Evolutionary conservation across 1,284 basidiomycete genomes (phyloP), one percentile per base, ranked within the genome.

Genomic region (Cutaneotrichosporon mucoides): DNA sequence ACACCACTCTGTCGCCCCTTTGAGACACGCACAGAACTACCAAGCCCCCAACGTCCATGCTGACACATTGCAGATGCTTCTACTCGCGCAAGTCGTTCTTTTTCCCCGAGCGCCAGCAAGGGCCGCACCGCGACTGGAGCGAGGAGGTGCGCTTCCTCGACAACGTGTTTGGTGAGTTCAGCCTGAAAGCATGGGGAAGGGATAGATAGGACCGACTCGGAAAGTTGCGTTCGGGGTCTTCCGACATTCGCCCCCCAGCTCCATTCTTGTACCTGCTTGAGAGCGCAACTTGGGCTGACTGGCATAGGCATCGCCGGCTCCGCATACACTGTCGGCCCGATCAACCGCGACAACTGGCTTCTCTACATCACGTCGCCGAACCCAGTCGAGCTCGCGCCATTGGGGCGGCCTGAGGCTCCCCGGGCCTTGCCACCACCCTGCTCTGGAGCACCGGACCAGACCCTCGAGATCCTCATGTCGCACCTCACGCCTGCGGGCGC

Each of bases 21-120:
- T 24, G 24, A 24, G 24, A 24, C 24, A 24, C 24, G 24, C 24
- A 24, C 24, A 24, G 24, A 24, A 24, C 24, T 24, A 40, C 34
- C 24, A 36, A 12, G 10, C 3, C 24, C 44, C 45, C 12, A 24
- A 46, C 24, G 8, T 10, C n/a, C 4, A 49, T 36, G 46, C 56
- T 51, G 44, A 56, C 50, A 45, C 35, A 36, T 24, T 24, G 24
- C 54, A 72, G 72, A 51, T 81, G 89, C 78, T 99, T 99, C 82
- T 99, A 99, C 82, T 96, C 92, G 52, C 88, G 95, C 71, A 99
- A 99, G 80, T 89, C 89, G 9, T 99, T 99, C 85, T 98, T 99
- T 90, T 99, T 99, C 79, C 96, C 96, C 13, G 96, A 99, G 76
- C 86, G 90, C 48, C 96, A 99, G 75, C 82, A 83, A 45, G 94